Conservation (phyloP, 345 rosid genomes). For the Salix suchowensis region DNA sequence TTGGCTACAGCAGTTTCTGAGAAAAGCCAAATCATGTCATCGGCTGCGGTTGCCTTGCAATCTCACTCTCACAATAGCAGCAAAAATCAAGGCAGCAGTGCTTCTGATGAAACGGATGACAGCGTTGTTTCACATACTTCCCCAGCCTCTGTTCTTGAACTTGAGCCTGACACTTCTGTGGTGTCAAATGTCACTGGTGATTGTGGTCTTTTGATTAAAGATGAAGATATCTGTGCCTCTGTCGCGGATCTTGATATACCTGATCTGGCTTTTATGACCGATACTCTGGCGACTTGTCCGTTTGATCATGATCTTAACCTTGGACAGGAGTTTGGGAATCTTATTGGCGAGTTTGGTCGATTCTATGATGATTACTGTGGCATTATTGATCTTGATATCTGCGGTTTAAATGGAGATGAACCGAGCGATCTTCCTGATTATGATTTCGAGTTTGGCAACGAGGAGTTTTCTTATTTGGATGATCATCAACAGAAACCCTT, state of each 20-base stretch:
- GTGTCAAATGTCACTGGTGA: conserved; percentile 20
- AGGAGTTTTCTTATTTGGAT: conserved; percentile 39
- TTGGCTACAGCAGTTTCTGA: conserved; percentile 25
- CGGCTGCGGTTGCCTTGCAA: conserved; percentile 5
- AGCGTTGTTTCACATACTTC: conserved; percentile 54
- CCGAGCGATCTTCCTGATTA: conserved; percentile 72
- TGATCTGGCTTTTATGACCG: conserved; percentile 41
- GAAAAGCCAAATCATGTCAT: conserved; percentile 18
- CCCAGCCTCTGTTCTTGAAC: conserved; percentile 45
- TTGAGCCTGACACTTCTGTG: conserved; percentile 44
- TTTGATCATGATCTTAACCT: conserved; percentile 39
- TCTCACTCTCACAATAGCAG: conserved; percentile 8
- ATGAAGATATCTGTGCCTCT: conserved; percentile 14
- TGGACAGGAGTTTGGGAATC: conserved; percentile 33
- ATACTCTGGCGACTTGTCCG: conserved; percentile 29
- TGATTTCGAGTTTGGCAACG: conserved; percentile 46
- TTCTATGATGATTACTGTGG: conserved; percentile 47
- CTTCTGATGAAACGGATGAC: conserved; percentile 44
- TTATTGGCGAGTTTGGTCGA: conserved; percentile 49
- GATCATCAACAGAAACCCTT: conserved; percentile 20
- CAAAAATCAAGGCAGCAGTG: not conserved
- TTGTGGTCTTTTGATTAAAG: conserved; percentile 2
- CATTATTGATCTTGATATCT: conserved; percentile 47
- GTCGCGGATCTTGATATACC: conserved; percentile 40
- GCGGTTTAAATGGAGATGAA: conserved; percentile 40